Percentiles rank a stretch among this genome's conserved stretches.
Evolutionary conservation across 371 early-diverging fungal species (phyloP).

Genomic region (Zychaea mexicana): DNA sequence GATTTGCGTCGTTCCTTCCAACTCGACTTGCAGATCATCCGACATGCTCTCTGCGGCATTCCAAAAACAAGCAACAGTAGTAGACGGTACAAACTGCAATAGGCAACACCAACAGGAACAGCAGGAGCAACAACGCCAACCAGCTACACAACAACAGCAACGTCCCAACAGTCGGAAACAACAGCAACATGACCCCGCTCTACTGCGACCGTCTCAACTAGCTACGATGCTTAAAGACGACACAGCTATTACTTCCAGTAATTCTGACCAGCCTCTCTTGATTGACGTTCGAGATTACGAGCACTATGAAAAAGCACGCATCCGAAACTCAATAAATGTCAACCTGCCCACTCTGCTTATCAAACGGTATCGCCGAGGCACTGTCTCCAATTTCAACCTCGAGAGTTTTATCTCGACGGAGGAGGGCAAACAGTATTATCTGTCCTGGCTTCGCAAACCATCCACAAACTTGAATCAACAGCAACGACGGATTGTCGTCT

Average conservation of each 20-base stretch:
- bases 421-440: slow-evolving; percentile 46
- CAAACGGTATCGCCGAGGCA: slow-evolving; percentile 62
- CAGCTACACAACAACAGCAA: no score
- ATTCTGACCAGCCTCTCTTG: slow-evolving; percentile 26
- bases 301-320: slow-evolving; percentile 33
- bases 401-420: slow-evolving; percentile 66
- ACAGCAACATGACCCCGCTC: not conserved
- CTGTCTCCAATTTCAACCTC: slow-evolving; percentile 57
- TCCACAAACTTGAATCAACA: slow-evolving; percentile 10
- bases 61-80: slow-evolving; percentile 7
- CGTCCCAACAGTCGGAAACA: not conserved
- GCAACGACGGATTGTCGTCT: slow-evolving; percentile 35
- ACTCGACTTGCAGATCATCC: not conserved
- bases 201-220: slow-evolving; percentile 1
- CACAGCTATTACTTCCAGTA: not conserved
- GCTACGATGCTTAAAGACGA: not conserved
- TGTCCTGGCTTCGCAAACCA: slow-evolving; percentile 21
- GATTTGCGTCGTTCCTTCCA: not conserved
- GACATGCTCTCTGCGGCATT: slow-evolving; percentile 5
- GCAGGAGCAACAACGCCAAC: not conserved
- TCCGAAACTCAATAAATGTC: slow-evolving; percentile 54
- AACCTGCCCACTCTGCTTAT: slow-evolving; percentile 59
- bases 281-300: slow-evolving; percentile 46
- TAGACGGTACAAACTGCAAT: not conserved
- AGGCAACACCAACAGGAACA: not conserved